phyloP scores from a whole-genome alignment of 139 green algal species.

The Chlorella sp. region DNA sequence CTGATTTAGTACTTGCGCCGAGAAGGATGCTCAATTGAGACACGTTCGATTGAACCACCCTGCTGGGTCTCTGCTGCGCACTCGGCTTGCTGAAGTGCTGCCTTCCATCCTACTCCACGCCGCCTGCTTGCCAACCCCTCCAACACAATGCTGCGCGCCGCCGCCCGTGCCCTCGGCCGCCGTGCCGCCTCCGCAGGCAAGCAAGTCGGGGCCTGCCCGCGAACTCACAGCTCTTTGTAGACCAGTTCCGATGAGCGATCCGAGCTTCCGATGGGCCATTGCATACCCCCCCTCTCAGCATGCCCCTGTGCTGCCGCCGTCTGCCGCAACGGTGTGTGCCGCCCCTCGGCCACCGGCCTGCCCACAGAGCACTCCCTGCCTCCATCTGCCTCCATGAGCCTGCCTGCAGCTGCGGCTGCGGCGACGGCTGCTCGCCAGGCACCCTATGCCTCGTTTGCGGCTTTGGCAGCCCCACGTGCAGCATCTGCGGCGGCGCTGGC shows the following conservation, averaged over 20 bases:
- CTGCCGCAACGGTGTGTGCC: no score
- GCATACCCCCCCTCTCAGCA: neutral
- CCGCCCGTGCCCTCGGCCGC: neutral
- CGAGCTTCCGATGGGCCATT: neutral
- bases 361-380: neutral
- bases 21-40: no score
- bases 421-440: slow-evolving; percentile 17
- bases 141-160: neutral
- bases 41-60: no score
- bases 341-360: no score
- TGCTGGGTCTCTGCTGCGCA: no score
- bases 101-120: no score
- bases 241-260: no score
- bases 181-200: neutral
- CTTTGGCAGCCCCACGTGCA: neutral
- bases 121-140: neutral
- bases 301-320: neutral
- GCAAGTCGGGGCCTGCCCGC: neutral
- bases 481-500: slow-evolving; percentile 1
- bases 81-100: no score
- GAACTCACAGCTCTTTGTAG: no score
- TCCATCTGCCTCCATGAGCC: neutral
- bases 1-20: no score
- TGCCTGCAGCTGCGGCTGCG: neutral
- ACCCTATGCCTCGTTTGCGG: slow-evolving; percentile 1